Percentiles rank a stretch among this genome's conserved stretches.
Conservation (phyloP, 345 rosid species). For the Noccaea bulbosa region DNA sequence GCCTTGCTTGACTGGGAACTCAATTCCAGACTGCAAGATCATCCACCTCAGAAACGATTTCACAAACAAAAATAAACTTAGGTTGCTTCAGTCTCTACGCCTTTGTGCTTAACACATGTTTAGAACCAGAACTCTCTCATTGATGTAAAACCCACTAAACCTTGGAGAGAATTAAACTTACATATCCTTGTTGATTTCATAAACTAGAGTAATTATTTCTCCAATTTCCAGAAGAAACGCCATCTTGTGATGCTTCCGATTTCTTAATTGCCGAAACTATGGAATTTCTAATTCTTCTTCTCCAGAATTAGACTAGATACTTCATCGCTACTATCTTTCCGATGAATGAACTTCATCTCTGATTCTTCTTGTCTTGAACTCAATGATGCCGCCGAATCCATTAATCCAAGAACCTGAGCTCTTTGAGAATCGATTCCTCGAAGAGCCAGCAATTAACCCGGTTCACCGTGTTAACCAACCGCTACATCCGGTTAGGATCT, state of each 20-base stretch:
- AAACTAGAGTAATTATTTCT: neutral
- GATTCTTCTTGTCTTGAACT: too few relatives aligned
- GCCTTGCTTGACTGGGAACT: too few relatives aligned
- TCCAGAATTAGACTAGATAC: too few relatives aligned
- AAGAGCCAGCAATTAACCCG: neutral
- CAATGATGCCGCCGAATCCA: too few relatives aligned
- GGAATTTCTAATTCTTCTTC: too few relatives aligned
- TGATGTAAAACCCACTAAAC: neutral
- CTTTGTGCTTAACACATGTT: neutral
- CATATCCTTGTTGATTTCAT: neutral
- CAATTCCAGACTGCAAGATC: too few relatives aligned
- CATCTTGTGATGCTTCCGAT: neutral
- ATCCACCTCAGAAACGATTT: neutral
- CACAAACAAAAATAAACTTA: neutral
- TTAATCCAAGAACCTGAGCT: too few relatives aligned
- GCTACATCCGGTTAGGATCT: neutral
- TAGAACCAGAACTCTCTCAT: neutral
- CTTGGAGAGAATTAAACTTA: neutral
- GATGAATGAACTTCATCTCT: too few relatives aligned
- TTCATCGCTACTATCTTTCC: too few relatives aligned
- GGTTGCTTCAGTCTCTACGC: neutral
- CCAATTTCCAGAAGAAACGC: neutral
- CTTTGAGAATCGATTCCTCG: too few relatives aligned
- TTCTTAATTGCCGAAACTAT: too few relatives aligned
- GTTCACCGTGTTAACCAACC: neutral